These are phyloP conservation scores for Vitis hybrid DNA, from an alignment of 177 flowering plant genomes.

Conservation along the genomic window DNA sequence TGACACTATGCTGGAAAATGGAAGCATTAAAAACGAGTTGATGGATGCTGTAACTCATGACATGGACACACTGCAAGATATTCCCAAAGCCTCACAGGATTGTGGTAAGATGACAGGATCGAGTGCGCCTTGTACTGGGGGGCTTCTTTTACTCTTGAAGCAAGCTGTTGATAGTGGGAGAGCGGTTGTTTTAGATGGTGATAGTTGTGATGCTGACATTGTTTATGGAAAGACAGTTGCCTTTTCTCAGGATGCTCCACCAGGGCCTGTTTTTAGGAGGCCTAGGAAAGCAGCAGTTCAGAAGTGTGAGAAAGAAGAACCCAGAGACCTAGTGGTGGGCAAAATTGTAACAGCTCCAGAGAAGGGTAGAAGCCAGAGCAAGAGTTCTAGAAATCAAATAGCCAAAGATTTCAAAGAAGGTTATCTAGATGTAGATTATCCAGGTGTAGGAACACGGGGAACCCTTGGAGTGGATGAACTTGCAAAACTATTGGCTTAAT, in stretches of 20 bases:
- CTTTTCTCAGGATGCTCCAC: conserved; percentile 66
- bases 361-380: conserved; percentile 31
- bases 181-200: conserved; percentile 61
- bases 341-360: conserved; percentile 18
- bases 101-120: conserved; percentile 6
- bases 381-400: conserved; percentile 24
- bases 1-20: not conserved
- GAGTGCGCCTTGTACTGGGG: conserved; percentile 34
- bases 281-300: conserved; percentile 27
- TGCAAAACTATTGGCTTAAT: conserved; percentile 73
- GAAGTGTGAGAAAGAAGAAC: conserved; percentile 32
- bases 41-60: conserved; percentile 9
- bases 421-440: conserved; percentile 23
- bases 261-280: conserved; percentile 64
- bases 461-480: conserved; percentile 80
- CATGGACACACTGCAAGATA: conserved; percentile 1
- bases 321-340: conserved; percentile 18
- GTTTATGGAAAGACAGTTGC: conserved; percentile 58
- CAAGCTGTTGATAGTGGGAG: conserved; percentile 74
- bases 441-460: conserved; percentile 51
- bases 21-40: conserved; percentile 1
- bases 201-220: conserved; percentile 58
- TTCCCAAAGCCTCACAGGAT: conserved; percentile 11
- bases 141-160: conserved; percentile 42
- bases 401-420: conserved; percentile 32